These are phyloP conservation scores for Prunus campanulata DNA, from an alignment of 306 rosid genomes.

Conservation along the genomic window DNA sequence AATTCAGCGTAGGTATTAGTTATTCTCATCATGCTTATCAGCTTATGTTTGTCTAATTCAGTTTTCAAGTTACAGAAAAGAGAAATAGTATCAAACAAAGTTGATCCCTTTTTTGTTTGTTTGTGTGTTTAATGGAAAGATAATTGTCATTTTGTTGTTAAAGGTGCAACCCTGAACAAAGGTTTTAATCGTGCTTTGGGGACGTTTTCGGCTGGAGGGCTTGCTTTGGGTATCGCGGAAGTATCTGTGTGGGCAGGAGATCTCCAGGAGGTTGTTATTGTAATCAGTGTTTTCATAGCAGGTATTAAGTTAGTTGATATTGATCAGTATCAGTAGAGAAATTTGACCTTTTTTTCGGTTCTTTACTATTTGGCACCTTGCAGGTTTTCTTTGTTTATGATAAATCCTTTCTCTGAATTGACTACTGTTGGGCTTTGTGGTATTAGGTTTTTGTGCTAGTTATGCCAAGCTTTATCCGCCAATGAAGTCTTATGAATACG, in stretches of 20 bases:
- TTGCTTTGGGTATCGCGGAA: conserved; percentile 57
- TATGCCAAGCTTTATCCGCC: conserved; percentile 55
- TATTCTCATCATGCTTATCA: not conserved
- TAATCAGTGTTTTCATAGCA: conserved; percentile 53
- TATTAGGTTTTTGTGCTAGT: conserved; percentile 52
- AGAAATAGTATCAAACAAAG: too few relatives aligned
- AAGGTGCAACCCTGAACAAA: conserved; percentile 72
- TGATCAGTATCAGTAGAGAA: not conserved
- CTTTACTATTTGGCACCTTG: not conserved
- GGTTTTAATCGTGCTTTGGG: conserved; percentile 82
- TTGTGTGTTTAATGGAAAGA: not conserved
- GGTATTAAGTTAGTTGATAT: conserved; percentile 35
- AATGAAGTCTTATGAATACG: conserved; percentile 75
- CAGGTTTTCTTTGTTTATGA: not conserved
- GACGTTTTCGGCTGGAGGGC: conserved; percentile 66
- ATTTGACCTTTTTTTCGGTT: too few relatives aligned
- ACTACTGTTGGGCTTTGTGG: conserved; percentile 1
- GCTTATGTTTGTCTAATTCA: too few relatives aligned
- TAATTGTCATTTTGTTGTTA: not conserved
- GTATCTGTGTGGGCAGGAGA: conserved; percentile 33
- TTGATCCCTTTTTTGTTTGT: not conserved
- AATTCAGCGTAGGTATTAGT: conserved; percentile 66
- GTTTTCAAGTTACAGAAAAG: too few relatives aligned
- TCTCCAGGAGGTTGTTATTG: conserved; percentile 44
- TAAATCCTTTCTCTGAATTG: not conserved